These are phyloP conservation scores for Amanita molliuscula DNA, from an alignment of 768 basidiomycete genomes.

Conservation along the genomic window DNA sequence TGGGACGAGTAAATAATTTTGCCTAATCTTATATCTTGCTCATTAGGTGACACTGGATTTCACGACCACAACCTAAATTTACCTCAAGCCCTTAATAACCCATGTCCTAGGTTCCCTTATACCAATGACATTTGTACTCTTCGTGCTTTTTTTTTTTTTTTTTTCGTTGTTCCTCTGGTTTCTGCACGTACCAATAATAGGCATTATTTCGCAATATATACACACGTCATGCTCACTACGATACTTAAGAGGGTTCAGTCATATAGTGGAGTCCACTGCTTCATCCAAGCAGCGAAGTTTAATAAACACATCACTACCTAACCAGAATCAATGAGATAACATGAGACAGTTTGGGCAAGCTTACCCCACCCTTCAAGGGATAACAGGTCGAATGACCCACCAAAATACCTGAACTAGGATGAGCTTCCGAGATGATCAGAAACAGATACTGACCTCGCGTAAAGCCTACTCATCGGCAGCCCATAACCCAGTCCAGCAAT, in stretches of 20 bases:
- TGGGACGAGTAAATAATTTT: conserved; percentile 23
- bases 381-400: conserved; percentile 73
- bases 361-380: conserved; percentile 79
- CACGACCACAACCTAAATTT: conserved; percentile 10
- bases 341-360: conserved; percentile 10
- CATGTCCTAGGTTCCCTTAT: conserved; percentile 29
- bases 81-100: conserved; percentile 13
- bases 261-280: conserved; percentile 34
- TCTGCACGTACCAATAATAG: conserved; percentile 21
- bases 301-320: conserved; percentile 41
- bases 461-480: conserved; percentile 68
- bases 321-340: conserved; percentile 6
- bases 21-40: conserved; percentile 6
- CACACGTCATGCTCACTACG: conserved; percentile 5
- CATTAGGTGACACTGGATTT: conserved; percentile 12
- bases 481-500: conserved; percentile 88
- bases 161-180: conserved; percentile 15
- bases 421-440: conserved; percentile 2
- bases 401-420: conserved; percentile 54
- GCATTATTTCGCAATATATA: conserved; percentile 25
- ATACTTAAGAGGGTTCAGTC: not conserved
- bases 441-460: conserved; percentile 39
- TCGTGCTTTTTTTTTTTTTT: conserved; percentile 22
- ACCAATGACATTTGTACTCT: conserved; percentile 28
- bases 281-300: conserved; percentile 41